Evolutionary conservation across 2,329 filamentous ascomycete genomes (phyloP), one percentile per base, ranked within the genome.

Genomic region (Tolypocladium cylindrosporum): DNA sequence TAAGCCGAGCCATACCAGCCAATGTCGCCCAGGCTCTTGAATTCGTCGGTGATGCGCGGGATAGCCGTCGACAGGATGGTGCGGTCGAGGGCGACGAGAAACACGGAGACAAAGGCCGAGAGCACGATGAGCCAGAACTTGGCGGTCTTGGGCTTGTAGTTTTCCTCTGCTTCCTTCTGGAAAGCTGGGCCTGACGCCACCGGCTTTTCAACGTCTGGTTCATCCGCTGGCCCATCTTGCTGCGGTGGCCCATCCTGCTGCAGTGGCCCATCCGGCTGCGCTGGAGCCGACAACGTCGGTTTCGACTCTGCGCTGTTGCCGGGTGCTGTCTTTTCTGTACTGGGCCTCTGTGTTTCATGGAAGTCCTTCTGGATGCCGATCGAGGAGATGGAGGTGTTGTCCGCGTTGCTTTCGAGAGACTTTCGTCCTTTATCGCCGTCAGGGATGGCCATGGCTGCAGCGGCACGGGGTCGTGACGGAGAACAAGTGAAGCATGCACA

Each of bases 1-100:
- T 85, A 84, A 1, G 81, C 77, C 42, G 80, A 82, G 6, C 80
- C 82, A 67, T 86, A 86, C 84, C 84, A 87, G 55, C 82, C 82
- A 58, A 86, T 81, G 60, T 87, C 84, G 2, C 78, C 77, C 2
- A 85, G 69, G 55, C 80, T 80, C 53, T 80, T 71, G 66, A 84
- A 83, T 24, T 82, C 78, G 62, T 81, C 74, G n/a, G 79, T 81
- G 65, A 83, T 83, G 40, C 72, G 69, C 1, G 80, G 80, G 31
- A 81, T 76, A 13, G 80, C 80, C 2, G 80, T 83, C 6, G 79
- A 75, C 54, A 83, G 73, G 61, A 83, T 83, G n/a, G 80, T 82
- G 34, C 81, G 45, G 74, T 84, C 60, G 13, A 84, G 73, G n/a
- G 81, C 81, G 31, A 84, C 79, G 37, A 84, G 73, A 61, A 84